phyloP scores from a whole-genome alignment of 169 alveolate species.

The Eimeria praecox region DNA sequence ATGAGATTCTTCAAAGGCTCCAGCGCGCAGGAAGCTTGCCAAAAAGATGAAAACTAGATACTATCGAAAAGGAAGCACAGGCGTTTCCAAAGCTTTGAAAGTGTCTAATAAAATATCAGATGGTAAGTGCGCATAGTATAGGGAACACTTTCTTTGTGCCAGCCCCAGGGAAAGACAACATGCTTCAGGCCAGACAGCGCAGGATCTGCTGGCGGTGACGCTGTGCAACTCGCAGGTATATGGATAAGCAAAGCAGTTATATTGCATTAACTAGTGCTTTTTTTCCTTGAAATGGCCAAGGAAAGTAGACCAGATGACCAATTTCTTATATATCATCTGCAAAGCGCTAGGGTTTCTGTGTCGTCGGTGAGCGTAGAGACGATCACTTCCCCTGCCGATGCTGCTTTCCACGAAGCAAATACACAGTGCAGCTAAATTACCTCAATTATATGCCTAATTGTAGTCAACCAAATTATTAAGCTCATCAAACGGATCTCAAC shows the following conservation, averaged over 20 bases:
- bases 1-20: neutral
- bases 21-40: neutral
- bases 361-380: conserved; percentile 6
- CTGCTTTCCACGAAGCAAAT: neutral
- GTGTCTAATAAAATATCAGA: too few relatives aligned
- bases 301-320: neutral
- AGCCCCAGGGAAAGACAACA: neutral
- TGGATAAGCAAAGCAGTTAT: neutral
- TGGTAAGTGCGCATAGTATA: neutral
- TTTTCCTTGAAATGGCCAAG: neutral
- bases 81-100: neutral
- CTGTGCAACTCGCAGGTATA: neutral
- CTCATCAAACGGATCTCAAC: neutral
- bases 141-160: neutral
- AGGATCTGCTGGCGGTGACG: neutral
- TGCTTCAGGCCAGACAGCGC: neutral
- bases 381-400: neutral
- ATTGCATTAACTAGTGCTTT: too few relatives aligned
- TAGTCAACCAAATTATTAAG: neutral
- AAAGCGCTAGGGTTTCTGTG: neutral
- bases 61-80: neutral
- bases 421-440: neutral
- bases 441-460: too few relatives aligned
- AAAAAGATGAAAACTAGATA: neutral
- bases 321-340: too few relatives aligned